Evolutionary conservation across 2,329 filamentous ascomycete genomes (phyloP), one percentile per base, ranked within the genome.

Genomic region (Aspergillus tubingensis): DNA sequence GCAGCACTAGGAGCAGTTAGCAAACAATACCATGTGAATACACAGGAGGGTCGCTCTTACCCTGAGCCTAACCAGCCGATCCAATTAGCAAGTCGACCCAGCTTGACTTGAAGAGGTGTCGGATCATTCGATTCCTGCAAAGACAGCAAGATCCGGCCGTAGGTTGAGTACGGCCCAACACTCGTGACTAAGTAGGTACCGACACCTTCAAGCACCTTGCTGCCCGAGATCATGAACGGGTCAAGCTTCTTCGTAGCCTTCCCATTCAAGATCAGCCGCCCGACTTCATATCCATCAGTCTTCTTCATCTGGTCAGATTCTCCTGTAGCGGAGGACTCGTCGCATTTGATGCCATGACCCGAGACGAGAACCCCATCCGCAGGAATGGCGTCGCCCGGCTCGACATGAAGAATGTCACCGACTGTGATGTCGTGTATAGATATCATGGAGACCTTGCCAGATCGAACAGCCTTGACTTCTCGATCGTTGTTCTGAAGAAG

Each of bases 151-250:
- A 90, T 91, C 72, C 88, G 88, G 72, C 90, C 90, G 74, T 91
- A 91, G 48, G 87, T 88, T 30, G 89, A 91, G 75, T 90, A 86
- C 36, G 89, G 79, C 60, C 90, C 90, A 32, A 89, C 89, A 15
- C 88, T 89, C 1, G 90, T 92, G 62, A 88, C 86, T 74, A 92
- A 80, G 68, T 87, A 92, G 2, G 87, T 91, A 11, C 90, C 90
- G 8, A 91, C 85, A 48, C 90, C 90, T 72, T 92, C 89, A 77
- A 91, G 88, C 60, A 92, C 88, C 63, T 89, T 89, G 55, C 87
- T 84, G 32, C 90, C 93, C 30, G 92, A 96, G 67, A 96, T 91
- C 68, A 97, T 85, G 69, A 90, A 90, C 1, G 87, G 87, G 62
- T 90, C 88, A 3, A 88, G 76, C 51, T 86, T 83, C 61, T 81